Conservation (phyloP, 345 rosid species). For the Odontarrhena argentea region DNA sequence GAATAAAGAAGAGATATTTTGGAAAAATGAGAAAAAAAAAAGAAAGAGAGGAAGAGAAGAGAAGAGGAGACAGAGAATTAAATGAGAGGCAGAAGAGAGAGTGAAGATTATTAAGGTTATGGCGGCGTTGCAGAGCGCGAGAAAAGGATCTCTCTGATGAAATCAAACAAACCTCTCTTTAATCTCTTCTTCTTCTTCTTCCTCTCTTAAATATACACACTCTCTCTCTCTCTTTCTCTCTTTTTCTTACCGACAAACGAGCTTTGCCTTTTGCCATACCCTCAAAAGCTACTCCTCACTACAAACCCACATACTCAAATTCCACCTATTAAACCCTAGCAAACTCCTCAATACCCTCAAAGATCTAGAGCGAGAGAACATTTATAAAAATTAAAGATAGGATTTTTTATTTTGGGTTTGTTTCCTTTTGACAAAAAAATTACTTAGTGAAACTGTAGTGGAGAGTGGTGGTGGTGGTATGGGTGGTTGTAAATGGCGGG, state of each 20-base stretch:
- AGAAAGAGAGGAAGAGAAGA: conserved; percentile 43
- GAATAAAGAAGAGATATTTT: conserved; percentile 9
- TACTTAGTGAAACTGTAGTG: background rate
- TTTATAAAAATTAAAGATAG: background rate
- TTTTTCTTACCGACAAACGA: conserved; percentile 38
- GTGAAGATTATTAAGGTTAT: conserved; percentile 45
- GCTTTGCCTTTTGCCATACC: conserved; percentile 30
- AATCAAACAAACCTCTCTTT: too few relatives aligned
- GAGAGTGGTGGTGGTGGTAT: conserved; percentile 18
- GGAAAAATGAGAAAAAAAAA: conserved; percentile 35
- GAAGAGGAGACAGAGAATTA: conserved; percentile 39
- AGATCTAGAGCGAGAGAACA: conserved; percentile 19
- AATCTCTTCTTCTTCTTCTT: conserved; percentile 28
- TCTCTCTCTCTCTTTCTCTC: conserved; percentile 23
- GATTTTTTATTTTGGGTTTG: conserved; percentile 5
- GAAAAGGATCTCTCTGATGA: conserved; percentile 40
- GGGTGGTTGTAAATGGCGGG: conserved; percentile 50
- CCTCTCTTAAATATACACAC: conserved; percentile 15
- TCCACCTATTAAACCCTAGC: conserved; percentile 34
- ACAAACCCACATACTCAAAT: conserved; percentile 35
- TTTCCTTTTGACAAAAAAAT: background rate
- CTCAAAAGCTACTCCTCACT: conserved; percentile 32
- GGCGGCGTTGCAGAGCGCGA: conserved; percentile 81
- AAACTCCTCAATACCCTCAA: background rate
- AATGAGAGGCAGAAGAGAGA: conserved; percentile 24